Base-by-base conservation (phyloP, 345 rosid species). In the Eucalyptus lansdowneana region DNA sequence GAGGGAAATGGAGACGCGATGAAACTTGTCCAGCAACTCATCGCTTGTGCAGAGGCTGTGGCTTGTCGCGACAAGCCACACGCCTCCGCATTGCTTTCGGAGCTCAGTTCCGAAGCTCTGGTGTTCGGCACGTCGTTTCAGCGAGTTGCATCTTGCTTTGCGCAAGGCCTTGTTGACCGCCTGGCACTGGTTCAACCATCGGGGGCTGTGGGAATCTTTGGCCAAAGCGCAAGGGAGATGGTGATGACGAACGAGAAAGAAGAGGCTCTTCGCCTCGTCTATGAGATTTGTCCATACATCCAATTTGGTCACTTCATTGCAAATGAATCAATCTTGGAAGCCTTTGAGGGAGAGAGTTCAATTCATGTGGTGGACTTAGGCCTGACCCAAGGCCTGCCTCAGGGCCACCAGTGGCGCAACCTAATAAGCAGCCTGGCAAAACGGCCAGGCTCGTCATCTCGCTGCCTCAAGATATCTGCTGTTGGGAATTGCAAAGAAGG, bases 301-400 rank as follows among this genome's bases (percentile, higher is more conserved):
- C 92, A 94, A 47, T 91, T 94, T 80, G 90, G 93, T 54, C 96
- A 93, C 91, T 93, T 91, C 29, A 88, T 92, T 54, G 95, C 93
- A 13, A 93, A 93, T 88, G 92, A 89, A 65, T 87, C 94, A 13
- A 92, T 93, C 24, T 69, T 93, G 91, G 94, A 93, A 93, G 94
- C 94, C 93, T 91, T 93, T 91, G 94, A 91, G 94, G 95, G 94
- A 93, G 94, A 94, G 96, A 93, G 96, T 93, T 93, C 90, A 58
- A 90, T 93, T 89, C 96, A 94, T 54, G 92, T 93, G 21, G 92
- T 93, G 58, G 96, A 94, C 87, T 86, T 93, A 45, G 94, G 93
- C 40, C 92, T 93, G 95, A 90, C 92, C 54, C 89, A 91, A 56
- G 94, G 94, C 37, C 92, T 92, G 80, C 90, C 92, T 19, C 72